Percentiles rank a stretch among this genome's conserved stretches.
Evolutionary conservation across 352 stramenopile genomes (phyloP).

Genomic region (Phytophthora sojae): DNA sequence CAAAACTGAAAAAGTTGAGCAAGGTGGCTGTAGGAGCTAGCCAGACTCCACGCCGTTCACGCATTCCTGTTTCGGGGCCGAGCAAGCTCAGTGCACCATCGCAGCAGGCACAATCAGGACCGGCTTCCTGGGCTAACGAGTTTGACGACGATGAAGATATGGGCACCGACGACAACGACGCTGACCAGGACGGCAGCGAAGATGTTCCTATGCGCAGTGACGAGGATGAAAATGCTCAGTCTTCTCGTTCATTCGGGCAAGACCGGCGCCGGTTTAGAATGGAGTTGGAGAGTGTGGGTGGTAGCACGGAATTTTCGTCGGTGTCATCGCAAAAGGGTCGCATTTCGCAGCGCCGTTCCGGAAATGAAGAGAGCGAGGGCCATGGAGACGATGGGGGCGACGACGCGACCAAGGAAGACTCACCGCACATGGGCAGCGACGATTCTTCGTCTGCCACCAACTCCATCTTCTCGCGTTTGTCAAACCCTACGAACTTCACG

Average conservation of each 20-base stretch:
- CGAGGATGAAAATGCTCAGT: constrained; percentile 38
- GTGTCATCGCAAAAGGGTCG: constrained; percentile 48
- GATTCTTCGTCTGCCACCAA: constrained; percentile 62
- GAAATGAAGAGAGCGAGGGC: constrained; percentile 43
- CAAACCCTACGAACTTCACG: constrained; percentile 89
- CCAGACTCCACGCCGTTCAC: constrained; percentile 20
- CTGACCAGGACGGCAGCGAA: constrained; percentile 47
- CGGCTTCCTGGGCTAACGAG: constrained; percentile 76
- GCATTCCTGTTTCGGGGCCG: constrained; percentile 27
- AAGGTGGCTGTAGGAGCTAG: constrained; percentile 30
- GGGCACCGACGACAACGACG: constrained; percentile 47
- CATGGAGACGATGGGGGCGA: constrained; percentile 43
- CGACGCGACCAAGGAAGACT: constrained; percentile 48
- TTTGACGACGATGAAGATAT: constrained; percentile 78
- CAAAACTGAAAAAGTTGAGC: constrained; percentile 56
- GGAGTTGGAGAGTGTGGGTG: constrained; percentile 54
- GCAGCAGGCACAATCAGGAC: constrained; percentile 33
- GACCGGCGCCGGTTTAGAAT: constrained; percentile 63
- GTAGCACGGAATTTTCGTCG: constrained; percentile 50
- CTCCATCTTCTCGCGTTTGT: constrained; percentile 87
- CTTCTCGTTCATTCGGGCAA: constrained; percentile 28
- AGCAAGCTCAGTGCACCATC: constrained; percentile 26
- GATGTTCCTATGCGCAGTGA: constrained; percentile 66
- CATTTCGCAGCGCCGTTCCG: constrained; percentile 38
- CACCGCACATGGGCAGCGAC: constrained; percentile 66